phyloP scores from a whole-genome alignment of 2,329 filamentous ascomycete genomes.

The Colletotrichum ledebouriae region DNA sequence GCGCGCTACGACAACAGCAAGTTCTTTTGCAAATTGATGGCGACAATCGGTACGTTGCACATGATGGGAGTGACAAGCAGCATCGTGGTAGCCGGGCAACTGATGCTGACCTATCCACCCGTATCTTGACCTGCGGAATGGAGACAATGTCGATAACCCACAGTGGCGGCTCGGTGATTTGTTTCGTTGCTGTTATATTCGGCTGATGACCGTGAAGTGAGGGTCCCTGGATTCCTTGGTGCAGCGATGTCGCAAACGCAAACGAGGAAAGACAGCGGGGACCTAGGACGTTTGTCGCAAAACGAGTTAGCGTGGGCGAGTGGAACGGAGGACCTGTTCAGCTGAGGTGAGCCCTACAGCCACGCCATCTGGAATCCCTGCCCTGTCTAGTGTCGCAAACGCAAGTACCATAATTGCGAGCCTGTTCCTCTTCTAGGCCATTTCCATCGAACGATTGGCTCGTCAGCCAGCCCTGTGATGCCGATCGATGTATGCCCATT shows the following conservation, averaged over 20 bases:
- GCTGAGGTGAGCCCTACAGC: slow-evolving; percentile 56
- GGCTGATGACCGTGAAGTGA: slow-evolving; percentile 32
- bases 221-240: slow-evolving; percentile 43
- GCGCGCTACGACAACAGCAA: not conserved
- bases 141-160: slow-evolving; percentile 18
- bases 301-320: slow-evolving; percentile 50
- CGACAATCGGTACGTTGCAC: not conserved
- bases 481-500: slow-evolving; percentile 40
- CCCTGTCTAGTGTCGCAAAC: slow-evolving; percentile 39
- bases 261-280: slow-evolving; percentile 14
- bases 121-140: not conserved
- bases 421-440: slow-evolving; percentile 48
- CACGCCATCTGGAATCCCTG: slow-evolving; percentile 46
- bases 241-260: slow-evolving; percentile 44
- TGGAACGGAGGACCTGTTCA: slow-evolving; percentile 51
- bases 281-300: slow-evolving; percentile 43
- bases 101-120: slow-evolving; percentile 37
- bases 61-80: slow-evolving; percentile 1
- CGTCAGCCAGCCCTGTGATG: slow-evolving; percentile 42
- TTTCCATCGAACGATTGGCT: slow-evolving; percentile 47
- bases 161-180: slow-evolving; percentile 31
- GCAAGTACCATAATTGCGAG: slow-evolving; percentile 42
- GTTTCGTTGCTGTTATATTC: slow-evolving; percentile 3
- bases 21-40: no score
- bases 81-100: not conserved